Percentiles rank a stretch among this genome's conserved stretches.
Conservation (phyloP, 495 filamentous ascomycete genomes). For the Massariosphaeria phaeospora region DNA sequence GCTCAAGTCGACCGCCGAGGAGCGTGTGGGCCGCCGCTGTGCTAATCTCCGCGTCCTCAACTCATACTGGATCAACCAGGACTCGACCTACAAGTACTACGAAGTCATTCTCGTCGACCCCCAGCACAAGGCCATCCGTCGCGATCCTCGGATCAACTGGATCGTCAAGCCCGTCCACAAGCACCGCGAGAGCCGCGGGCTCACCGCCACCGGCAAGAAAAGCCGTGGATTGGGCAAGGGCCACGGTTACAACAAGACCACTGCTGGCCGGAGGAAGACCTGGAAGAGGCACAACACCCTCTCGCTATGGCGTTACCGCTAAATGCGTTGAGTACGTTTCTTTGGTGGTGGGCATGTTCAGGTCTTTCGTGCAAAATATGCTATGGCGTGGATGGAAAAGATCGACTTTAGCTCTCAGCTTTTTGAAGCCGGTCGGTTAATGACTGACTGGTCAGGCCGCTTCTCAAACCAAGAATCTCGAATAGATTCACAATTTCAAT, state of each 20-base stretch:
- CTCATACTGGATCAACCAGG: slow-evolving; percentile 99
- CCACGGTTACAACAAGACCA: slow-evolving; percentile 97
- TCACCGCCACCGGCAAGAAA: slow-evolving; percentile 98
- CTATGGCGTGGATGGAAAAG: slow-evolving; percentile 16
- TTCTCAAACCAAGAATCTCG: slow-evolving; percentile 7
- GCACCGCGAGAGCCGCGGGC: slow-evolving; percentile 94
- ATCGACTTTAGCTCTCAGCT: slow-evolving; percentile 10
- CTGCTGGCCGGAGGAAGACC: slow-evolving; percentile 90
- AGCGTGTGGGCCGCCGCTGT: slow-evolving; percentile 98
- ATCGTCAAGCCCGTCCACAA: slow-evolving; percentile 99
- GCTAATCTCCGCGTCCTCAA: slow-evolving; percentile 98
- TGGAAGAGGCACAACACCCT: slow-evolving; percentile 99
- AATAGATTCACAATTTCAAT: neutral
- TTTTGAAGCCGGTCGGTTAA: neutral
- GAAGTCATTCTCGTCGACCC: slow-evolving; percentile 99
- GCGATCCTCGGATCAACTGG: slow-evolving; percentile 99
- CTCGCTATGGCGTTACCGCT: slow-evolving; percentile 83
- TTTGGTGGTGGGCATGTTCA: slow-evolving; percentile 5
- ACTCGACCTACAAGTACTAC: slow-evolving; percentile 99
- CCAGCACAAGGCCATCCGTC: slow-evolving; percentile 99
- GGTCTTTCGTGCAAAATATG: neutral
- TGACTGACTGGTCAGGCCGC: neutral
- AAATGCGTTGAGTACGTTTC: slow-evolving; percentile 32
- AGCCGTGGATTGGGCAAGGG: slow-evolving; percentile 98
- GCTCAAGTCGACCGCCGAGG: slow-evolving; percentile 92